These are phyloP conservation scores for Termitomyces titanicus DNA, from an alignment of 768 basidiomycete species.

Conservation along the genomic window DNA sequence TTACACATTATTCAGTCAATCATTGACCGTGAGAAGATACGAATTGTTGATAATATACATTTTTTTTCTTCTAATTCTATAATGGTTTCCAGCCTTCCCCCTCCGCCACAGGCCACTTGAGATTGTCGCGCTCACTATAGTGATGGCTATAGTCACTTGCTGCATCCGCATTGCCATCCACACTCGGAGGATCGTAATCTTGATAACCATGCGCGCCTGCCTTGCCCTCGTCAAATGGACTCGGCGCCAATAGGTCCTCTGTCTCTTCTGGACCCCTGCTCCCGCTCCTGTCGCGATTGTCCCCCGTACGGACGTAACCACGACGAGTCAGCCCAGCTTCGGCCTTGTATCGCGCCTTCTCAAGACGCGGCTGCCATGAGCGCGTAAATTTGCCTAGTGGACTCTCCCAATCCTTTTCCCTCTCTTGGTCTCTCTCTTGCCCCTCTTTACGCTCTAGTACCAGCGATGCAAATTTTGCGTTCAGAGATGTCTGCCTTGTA, in stretches of 20 bases:
- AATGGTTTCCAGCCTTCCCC: constrained; percentile 27
- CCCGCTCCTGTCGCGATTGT: constrained; percentile 17
- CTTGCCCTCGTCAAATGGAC: background rate
- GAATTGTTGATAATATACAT: background rate
- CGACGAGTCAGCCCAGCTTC: constrained; percentile 63
- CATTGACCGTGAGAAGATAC: constrained; percentile 2
- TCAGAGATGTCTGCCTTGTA: constrained; percentile 7
- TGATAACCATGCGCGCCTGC: constrained; percentile 24
- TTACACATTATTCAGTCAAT: background rate
- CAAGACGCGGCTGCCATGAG: constrained; percentile 49
- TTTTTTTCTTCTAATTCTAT: background rate
- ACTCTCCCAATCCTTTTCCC: constrained; percentile 3
- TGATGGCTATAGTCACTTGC: constrained; percentile 17
- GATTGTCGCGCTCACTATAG: constrained; percentile 39
- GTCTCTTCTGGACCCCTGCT: constrained; percentile 12
- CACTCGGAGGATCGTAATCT: constrained; percentile 57
- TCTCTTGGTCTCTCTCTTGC: constrained; percentile 10
- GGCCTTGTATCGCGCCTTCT: constrained; percentile 66
- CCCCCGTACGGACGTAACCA: constrained; percentile 45
- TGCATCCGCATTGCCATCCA: constrained; percentile 25
- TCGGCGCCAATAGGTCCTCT: constrained; percentile 13
- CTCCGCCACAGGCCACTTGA: constrained; percentile 61
- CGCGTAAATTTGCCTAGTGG: constrained; percentile 16
- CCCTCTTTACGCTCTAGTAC: constrained; percentile 4
- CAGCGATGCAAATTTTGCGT: constrained; percentile 2